Evolutionary conservation across 306 rosid species (phyloP).

Genomic region (Calophaca sinica): DNA sequence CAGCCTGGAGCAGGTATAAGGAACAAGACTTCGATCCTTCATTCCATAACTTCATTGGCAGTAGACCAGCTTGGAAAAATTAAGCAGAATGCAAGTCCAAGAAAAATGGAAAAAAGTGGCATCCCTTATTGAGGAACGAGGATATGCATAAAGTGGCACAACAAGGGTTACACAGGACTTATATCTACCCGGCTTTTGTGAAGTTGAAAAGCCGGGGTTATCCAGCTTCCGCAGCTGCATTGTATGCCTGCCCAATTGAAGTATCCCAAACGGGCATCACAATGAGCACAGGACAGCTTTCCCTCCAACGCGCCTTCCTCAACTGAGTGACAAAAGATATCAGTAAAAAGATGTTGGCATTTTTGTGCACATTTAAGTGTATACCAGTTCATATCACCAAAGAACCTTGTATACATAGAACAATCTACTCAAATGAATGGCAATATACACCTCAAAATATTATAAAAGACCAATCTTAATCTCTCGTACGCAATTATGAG

Average conservation of each 20-base stretch:
- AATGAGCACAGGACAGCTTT: constrained; percentile 82
- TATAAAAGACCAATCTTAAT: constrained; percentile 13
- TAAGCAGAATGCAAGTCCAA: constrained; percentile 41
- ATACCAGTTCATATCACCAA: constrained; percentile 1
- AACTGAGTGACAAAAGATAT: constrained; percentile 59
- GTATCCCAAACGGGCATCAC: constrained; percentile 94
- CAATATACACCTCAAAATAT: constrained; percentile 36
- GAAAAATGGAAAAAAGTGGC: constrained; percentile 27
- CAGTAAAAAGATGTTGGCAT: constrained; percentile 36
- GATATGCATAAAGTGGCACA: constrained; percentile 24
- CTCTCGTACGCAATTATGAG: not conserved
- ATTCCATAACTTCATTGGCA: constrained; percentile 23
- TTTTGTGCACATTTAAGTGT: constrained; percentile 27
- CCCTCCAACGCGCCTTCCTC: constrained; percentile 97
- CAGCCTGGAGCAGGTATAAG: constrained; percentile 41
- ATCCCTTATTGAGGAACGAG: constrained; percentile 8
- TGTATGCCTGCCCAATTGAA: constrained; percentile 96
- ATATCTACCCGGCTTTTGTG: constrained; percentile 85
- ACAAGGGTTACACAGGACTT: constrained; percentile 60
- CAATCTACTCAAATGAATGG: constrained; percentile 26
- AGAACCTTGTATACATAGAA: not conserved
- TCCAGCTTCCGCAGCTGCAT: constrained; percentile 99
- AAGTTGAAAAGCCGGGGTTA: constrained; percentile 96
- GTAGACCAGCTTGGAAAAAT: constrained; percentile 44
- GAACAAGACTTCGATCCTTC: constrained; percentile 37